Percentiles rank a stretch among this genome's conserved stretches.
Evolutionary conservation across 805 yeast genomes (phyloP).

Genomic region (Metschnikowia aberdeeniae): DNA sequence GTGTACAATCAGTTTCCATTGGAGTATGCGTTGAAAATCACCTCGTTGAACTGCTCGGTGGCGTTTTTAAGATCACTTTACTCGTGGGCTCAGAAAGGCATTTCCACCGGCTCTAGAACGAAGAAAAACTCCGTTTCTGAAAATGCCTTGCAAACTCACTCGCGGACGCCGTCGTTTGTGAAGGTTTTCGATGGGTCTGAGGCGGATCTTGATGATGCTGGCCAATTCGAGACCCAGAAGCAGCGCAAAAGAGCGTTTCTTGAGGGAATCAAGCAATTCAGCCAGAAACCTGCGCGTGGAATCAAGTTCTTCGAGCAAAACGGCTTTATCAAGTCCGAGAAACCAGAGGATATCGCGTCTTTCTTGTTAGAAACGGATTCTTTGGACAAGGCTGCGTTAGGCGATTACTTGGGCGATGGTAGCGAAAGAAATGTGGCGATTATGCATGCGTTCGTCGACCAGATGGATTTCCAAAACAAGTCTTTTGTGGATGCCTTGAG

Average conservation of each 20-base stretch:
- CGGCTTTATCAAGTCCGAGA: slow-evolving; percentile 57
- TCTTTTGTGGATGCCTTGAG: slow-evolving; percentile 85
- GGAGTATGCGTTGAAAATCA: slow-evolving; percentile 80
- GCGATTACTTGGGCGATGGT: slow-evolving; percentile 91
- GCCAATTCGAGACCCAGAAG: slow-evolving; percentile 80
- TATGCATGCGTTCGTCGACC: slow-evolving; percentile 92
- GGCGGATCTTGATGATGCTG: slow-evolving; percentile 70
- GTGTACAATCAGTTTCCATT: slow-evolving; percentile 56
- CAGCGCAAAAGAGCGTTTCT: slow-evolving; percentile 76
- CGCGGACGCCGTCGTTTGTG: slow-evolving; percentile 30
- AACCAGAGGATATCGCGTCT: slow-evolving; percentile 67
- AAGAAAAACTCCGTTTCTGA: slow-evolving; percentile 11
- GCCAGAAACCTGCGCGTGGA: slow-evolving; percentile 82
- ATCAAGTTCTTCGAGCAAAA: slow-evolving; percentile 55
- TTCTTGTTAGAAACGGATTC: slow-evolving; percentile 71
- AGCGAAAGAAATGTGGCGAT: slow-evolving; percentile 69
- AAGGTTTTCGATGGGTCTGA: slow-evolving; percentile 33
- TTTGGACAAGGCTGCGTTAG: slow-evolving; percentile 76
- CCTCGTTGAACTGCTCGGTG: slow-evolving; percentile 74
- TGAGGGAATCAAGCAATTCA: slow-evolving; percentile 76
- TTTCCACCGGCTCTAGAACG: slow-evolving; percentile 4
- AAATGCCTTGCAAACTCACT: slow-evolving; percentile 10
- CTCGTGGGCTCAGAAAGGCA: slow-evolving; percentile 77
- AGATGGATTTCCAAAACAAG: slow-evolving; percentile 66
- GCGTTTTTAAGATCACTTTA: slow-evolving; percentile 76